These are phyloP conservation scores for Trichoderma harzianum DNA, from an alignment of 2,329 filamentous ascomycete species.

Conservation along the genomic window DNA sequence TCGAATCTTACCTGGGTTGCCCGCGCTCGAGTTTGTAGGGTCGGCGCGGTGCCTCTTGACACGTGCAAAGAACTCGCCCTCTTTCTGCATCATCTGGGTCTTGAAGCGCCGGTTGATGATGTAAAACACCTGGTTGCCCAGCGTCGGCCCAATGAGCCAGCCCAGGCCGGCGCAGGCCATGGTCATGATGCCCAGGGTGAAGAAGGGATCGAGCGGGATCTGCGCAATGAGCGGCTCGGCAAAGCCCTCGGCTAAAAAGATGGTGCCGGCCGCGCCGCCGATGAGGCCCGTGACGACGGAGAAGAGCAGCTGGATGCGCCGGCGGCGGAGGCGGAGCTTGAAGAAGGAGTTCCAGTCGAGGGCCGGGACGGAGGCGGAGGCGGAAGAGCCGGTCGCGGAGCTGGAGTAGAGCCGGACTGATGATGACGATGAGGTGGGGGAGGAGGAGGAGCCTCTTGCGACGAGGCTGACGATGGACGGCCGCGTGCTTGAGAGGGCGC, in stretches of 20 bases:
- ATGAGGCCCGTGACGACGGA: constrained; percentile 63
- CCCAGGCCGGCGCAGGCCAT: constrained; percentile 74
- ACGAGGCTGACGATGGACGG: constrained; percentile 14
- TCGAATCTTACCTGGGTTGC: constrained; percentile 67
- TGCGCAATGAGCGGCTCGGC: constrained; percentile 68
- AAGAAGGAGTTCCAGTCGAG: constrained; percentile 94
- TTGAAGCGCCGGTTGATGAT: constrained; percentile 68
- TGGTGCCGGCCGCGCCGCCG: constrained; percentile 59
- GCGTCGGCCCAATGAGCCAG: constrained; percentile 80
- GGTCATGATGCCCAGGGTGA: constrained; percentile 78
- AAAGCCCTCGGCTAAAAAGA: constrained; percentile 66
- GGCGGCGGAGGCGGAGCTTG: constrained; percentile 78
- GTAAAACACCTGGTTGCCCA: constrained; percentile 80
- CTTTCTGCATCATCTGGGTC: constrained; percentile 77
- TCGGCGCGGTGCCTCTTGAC: constrained; percentile 93
- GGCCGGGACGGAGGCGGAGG: constrained; percentile 11
- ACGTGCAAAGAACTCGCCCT: constrained; percentile 86
- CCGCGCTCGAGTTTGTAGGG: constrained; percentile 79
- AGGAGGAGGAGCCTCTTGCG: neutral
- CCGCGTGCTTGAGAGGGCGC: neutral
- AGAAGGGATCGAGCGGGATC: constrained; percentile 81
- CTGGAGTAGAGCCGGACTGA: neutral
- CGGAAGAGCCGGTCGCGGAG: neutral
- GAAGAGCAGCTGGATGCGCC: constrained; percentile 77
- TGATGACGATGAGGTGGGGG: neutral